Percentiles rank a stretch among this genome's conserved stretches.
These are phyloP conservation scores for Kokia cookei DNA, from an alignment of 441 rosid genomes.

Conservation along the genomic window DNA sequence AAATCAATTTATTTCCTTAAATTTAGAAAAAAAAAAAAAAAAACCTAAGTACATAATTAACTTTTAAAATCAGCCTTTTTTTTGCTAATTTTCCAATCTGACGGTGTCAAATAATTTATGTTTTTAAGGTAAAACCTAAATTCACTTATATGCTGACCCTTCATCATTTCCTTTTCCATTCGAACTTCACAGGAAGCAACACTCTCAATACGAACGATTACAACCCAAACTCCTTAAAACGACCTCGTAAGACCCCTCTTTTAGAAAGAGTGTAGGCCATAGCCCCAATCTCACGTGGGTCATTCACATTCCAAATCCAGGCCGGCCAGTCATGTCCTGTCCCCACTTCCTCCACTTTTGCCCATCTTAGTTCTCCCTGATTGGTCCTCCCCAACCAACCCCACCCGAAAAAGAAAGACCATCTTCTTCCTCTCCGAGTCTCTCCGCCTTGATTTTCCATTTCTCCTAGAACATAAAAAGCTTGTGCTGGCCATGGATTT, in stretches of 20 bases:
- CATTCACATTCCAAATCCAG: neutral
- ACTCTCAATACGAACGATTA: neutral
- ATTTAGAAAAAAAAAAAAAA: too few species aligned
- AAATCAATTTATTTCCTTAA: too few species aligned
- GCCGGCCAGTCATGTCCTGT: conserved; percentile 6
- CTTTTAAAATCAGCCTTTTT: too few species aligned
- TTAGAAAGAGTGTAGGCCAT: neutral
- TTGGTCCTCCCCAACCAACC: neutral
- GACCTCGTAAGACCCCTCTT: neutral
- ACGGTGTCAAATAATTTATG: too few species aligned
- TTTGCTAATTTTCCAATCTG: too few species aligned
- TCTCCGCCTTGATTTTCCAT: too few species aligned
- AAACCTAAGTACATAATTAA: too few species aligned
- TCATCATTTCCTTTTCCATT: too few species aligned
- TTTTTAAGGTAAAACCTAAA: too few species aligned
- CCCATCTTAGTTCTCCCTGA: neutral
- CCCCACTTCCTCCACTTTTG: neutral
- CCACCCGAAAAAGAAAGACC: neutral
- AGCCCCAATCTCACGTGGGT: neutral
- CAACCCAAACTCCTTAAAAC: neutral
- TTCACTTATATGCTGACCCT: too few species aligned
- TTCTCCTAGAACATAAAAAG: too few species aligned
- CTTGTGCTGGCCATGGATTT: too few species aligned
- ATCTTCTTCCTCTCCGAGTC: neutral
- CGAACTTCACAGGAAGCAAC: neutral